Evolutionary conservation across 2,329 filamentous ascomycete species (phyloP).

Genomic region (Claviceps cyperi): DNA sequence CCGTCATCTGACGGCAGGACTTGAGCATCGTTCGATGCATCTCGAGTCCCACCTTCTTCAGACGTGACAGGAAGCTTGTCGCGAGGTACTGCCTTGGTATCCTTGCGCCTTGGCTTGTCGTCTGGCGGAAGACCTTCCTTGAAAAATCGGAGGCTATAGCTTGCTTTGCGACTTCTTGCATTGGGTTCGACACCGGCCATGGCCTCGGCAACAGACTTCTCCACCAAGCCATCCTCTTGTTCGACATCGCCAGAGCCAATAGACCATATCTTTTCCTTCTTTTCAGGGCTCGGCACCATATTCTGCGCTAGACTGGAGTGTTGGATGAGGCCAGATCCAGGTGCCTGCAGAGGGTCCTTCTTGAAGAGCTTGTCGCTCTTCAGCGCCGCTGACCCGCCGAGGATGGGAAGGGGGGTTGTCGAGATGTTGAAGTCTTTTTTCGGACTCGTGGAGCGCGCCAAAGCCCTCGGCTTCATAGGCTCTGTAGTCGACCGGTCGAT

Average conservation of each 20-base stretch:
- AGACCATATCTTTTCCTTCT: conserved; percentile 51
- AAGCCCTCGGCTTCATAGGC: conserved; percentile 12
- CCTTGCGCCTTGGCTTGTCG: conserved; percentile 40
- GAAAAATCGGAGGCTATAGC: conserved; percentile 52
- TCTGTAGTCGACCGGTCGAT: conserved; percentile 16
- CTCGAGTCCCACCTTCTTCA: conserved; percentile 15
- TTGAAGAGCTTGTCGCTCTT: conserved; percentile 6
- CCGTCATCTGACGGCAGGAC: neutral
- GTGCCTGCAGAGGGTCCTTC: conserved; percentile 5
- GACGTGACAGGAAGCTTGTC: conserved; percentile 27
- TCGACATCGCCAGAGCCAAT: conserved; percentile 38
- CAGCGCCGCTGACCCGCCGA: conserved; percentile 6
- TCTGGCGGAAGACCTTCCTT: conserved; percentile 48
- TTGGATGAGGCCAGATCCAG: conserved; percentile 13
- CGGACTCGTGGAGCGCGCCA: conserved; percentile 14
- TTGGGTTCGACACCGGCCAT: conserved; percentile 47
- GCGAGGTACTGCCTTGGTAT: conserved; percentile 22
- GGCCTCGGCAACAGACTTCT: conserved; percentile 49
- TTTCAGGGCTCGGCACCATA: conserved; percentile 34
- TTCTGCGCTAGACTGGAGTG: conserved; percentile 28
- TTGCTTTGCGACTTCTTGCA: conserved; percentile 51
- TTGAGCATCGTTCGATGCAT: neutral
- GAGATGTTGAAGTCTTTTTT: conserved; percentile 14
- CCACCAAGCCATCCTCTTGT: conserved; percentile 42
- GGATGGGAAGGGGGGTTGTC: conserved; percentile 9